Conservation (phyloP, 2,329 filamentous ascomycete species). For the Colletotrichum chrysophilum region DNA sequence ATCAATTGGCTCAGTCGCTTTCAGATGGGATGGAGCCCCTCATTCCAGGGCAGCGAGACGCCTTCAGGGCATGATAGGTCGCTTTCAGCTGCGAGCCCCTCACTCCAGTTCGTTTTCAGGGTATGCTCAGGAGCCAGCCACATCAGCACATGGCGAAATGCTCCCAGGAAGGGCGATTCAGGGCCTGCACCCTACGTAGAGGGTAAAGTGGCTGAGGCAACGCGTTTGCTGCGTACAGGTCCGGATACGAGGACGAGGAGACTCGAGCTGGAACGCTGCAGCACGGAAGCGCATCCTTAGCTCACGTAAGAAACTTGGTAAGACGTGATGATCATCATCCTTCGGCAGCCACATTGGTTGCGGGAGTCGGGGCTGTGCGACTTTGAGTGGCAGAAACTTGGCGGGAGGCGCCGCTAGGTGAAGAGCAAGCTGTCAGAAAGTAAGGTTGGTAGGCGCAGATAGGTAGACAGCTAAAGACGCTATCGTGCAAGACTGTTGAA, state of each 20-base stretch:
- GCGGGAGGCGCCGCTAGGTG: background rate
- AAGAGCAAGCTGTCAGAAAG: background rate
- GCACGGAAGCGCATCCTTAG: background rate
- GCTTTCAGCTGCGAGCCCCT: conserved; percentile 13
- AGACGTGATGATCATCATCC: background rate
- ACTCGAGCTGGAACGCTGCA: background rate
- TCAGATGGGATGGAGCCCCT: conserved; percentile 9
- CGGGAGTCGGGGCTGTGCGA: conserved; percentile 4
- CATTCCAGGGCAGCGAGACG: conserved; percentile 13
- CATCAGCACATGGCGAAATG: background rate
- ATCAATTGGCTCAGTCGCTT: conserved; percentile 11
- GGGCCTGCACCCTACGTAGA: background rate
- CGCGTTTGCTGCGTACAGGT: background rate
- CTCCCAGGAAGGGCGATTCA: background rate
- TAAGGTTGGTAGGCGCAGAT: background rate
- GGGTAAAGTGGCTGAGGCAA: background rate
- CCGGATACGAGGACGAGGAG: conserved; percentile 9
- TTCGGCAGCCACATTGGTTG: background rate
- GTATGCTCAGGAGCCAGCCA: conserved; percentile 10
- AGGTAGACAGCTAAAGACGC: background rate
- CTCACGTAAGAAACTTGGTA: conserved; percentile 16
- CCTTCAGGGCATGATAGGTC: conserved; percentile 14
- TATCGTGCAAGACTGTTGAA: background rate
- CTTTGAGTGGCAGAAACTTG: background rate
- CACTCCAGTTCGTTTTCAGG: conserved; percentile 13